phyloP scores from a whole-genome alignment of 192 early-diverging fungal genomes.

The Spizellomyces sp. region DNA sequence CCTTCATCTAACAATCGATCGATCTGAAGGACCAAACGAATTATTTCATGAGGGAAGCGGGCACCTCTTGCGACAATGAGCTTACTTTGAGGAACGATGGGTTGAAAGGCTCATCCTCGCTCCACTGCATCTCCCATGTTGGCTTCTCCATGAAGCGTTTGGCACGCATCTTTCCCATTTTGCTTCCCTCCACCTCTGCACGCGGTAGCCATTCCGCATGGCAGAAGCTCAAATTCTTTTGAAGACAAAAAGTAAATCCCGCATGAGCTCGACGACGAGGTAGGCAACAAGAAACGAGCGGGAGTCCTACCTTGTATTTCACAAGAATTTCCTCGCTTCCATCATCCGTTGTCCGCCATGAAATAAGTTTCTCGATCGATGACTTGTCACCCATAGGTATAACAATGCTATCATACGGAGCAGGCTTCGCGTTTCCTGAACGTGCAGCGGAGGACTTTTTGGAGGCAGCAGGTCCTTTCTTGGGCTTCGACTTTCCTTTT shows the following conservation, averaged over 20 bases:
- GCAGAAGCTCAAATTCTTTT: constrained; percentile 69
- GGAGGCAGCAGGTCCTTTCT: not conserved
- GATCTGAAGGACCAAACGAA: constrained; percentile 42
- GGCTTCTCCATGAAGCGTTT: constrained; percentile 75
- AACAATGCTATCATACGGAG: constrained; percentile 40
- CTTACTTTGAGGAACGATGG: constrained; percentile 51
- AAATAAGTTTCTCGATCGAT: constrained; percentile 50
- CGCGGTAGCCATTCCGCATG: constrained; percentile 74
- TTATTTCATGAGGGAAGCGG: not conserved
- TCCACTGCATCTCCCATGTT: constrained; percentile 56
- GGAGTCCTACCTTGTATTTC: constrained; percentile 59
- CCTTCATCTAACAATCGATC: constrained; percentile 87
- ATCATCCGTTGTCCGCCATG: constrained; percentile 33
- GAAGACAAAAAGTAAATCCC: too few relatives aligned
- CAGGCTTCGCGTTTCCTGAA: not conserved
- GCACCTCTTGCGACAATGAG: constrained; percentile 38
- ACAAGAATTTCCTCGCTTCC: constrained; percentile 67
- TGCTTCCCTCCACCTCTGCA: constrained; percentile 48
- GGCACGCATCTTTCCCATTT: constrained; percentile 69
- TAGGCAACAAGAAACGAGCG: too few relatives aligned
- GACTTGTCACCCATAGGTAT: constrained; percentile 52
- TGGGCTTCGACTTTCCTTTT: constrained; percentile 11
- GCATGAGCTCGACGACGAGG: too few relatives aligned
- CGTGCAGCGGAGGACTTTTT: not conserved
- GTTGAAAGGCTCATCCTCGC: constrained; percentile 65